Percentiles rank a stretch among this genome's conserved stretches.
These are phyloP conservation scores for Penicillium argentinense DNA, from an alignment of 495 filamentous ascomycete species.

Conservation along the genomic window DNA sequence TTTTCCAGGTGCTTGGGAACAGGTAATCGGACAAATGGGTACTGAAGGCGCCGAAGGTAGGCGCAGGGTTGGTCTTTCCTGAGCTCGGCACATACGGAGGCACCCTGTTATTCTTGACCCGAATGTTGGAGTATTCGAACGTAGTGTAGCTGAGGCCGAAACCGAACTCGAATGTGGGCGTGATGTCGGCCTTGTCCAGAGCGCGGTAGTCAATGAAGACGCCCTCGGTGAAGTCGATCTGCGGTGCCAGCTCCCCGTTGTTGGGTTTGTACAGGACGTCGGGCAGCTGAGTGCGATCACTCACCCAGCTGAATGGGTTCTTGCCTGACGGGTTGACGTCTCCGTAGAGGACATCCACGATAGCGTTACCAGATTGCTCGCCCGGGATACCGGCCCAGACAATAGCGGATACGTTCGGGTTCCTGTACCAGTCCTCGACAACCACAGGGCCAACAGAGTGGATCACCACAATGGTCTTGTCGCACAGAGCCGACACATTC, in stretches of 20 bases:
- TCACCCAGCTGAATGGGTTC: slow-evolving; percentile 58
- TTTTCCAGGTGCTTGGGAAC: too few relatives aligned
- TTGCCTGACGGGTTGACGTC: slow-evolving; percentile 59
- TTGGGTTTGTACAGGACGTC: slow-evolving; percentile 30
- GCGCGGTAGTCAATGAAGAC: slow-evolving; percentile 66
- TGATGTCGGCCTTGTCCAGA: slow-evolving; percentile 59
- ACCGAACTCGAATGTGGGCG: slow-evolving; percentile 64
- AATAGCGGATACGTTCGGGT: slow-evolving; percentile 64
- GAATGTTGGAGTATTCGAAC: too few relatives aligned
- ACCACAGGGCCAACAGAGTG: slow-evolving; percentile 61
- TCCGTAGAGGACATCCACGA: slow-evolving; percentile 61
- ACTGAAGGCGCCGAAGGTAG: background rate
- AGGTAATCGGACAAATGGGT: too few relatives aligned
- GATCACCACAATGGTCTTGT: slow-evolving; percentile 62
- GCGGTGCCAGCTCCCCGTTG: slow-evolving; percentile 41
- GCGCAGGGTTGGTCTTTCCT: background rate
- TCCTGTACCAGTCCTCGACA: slow-evolving; percentile 56
- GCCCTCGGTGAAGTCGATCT: slow-evolving; percentile 61
- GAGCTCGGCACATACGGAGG: slow-evolving; percentile 29
- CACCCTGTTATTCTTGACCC: too few relatives aligned
- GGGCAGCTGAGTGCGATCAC: slow-evolving; percentile 61
- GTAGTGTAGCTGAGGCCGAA: slow-evolving; percentile 67
- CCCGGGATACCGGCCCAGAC: slow-evolving; percentile 62
- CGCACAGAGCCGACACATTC: slow-evolving; percentile 54
- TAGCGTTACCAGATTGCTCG: slow-evolving; percentile 55